Base-by-base conservation (phyloP, 768 basidiomycete genomes). In the Krasilnikovozyma curviuscula region DNA sequence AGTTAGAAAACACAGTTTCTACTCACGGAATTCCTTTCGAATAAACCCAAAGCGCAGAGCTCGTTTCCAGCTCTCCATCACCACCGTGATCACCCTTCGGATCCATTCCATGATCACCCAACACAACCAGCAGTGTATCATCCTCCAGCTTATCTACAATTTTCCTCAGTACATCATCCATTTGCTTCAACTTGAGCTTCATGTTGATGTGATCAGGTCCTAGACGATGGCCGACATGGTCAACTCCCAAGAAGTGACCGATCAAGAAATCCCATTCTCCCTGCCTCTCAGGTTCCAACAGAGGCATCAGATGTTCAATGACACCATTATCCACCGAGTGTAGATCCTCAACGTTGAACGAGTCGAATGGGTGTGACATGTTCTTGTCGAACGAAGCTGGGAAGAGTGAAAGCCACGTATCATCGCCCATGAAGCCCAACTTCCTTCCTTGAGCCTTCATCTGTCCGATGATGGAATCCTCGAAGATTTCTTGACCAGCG, bases 51-150 rank as follows among this genome's bases (percentile, higher is more conserved):
- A 91, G 64, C 0, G 73, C 86, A 1, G 85, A 70, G 10, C 81
- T 79, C 0, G 85, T 84, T 60, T 98, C 91, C 25, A 80, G 72
- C 4, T 69, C 68, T 1, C 79, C 78, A 57, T 95, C 93, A 1
- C 93, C 91, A 0, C 93, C 93, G 56, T 97, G 91, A 57, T 98
- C 89, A 2, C 93, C 93, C 19, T 80, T 73, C 33, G 73, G 69
- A 57, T 95, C 88, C 93, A 98, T 97, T 0, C 93, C 93, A 58
- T 97, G 93, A 61, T 98, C 91, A 1, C 93, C 93, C 1, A 97
- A 69, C 1, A 98, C 72, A 46, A 98, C 75, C 5, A 98, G 71
- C 0, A 98, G 68, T 0, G 93, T 97, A n/a, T 81, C 69, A 46
- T 93, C 80, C 41, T 64, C 58, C 49, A 93, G 61, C 14, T 69